Evolutionary conservation across 2,329 filamentous ascomycete genomes (phyloP).

Genomic region (Hypoxylon sp.): DNA sequence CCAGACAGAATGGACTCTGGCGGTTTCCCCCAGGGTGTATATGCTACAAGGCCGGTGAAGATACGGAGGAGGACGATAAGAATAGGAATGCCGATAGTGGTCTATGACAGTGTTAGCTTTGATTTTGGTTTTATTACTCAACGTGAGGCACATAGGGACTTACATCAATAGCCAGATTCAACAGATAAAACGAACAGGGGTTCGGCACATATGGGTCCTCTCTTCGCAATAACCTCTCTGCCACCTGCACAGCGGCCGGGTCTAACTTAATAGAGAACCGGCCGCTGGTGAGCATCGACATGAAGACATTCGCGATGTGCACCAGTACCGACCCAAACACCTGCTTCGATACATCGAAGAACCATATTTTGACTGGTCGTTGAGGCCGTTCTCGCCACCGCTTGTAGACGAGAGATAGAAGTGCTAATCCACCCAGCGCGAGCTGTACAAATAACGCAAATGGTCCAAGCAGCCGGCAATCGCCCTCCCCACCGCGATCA

Average conservation of each 20-base stretch:
- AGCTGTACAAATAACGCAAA: conserved; percentile 94
- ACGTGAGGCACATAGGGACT: conserved; percentile 60
- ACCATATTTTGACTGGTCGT: conserved; percentile 95
- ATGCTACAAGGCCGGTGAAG: conserved; percentile 78
- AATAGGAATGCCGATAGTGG: conserved; percentile 95
- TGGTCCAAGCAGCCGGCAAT: conserved; percentile 89
- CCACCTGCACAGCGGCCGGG: conserved; percentile 59
- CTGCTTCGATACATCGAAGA: conserved; percentile 97
- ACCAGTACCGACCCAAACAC: conserved; percentile 93
- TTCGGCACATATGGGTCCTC: conserved; percentile 79
- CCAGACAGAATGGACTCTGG: conserved; percentile 92
- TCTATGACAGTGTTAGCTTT: conserved; percentile 67
- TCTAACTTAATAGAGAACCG: conserved; percentile 78
- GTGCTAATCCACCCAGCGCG: conserved; percentile 84
- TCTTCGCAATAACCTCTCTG: conserved; percentile 58
- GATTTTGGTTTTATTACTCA: neutral
- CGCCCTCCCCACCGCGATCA: conserved; percentile 70
- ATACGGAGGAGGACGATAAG: conserved; percentile 89
- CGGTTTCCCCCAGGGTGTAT: conserved; percentile 84
- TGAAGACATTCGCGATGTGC: conserved; percentile 92
- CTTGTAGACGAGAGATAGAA: conserved; percentile 92
- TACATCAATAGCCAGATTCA: conserved; percentile 96
- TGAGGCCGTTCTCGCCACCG: conserved; percentile 93
- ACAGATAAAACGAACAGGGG: conserved; percentile 94
- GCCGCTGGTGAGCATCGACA: conserved; percentile 95